Evolutionary conservation across 768 basidiomycete genomes (phyloP).

Genomic region (Cubamyces sp.): DNA sequence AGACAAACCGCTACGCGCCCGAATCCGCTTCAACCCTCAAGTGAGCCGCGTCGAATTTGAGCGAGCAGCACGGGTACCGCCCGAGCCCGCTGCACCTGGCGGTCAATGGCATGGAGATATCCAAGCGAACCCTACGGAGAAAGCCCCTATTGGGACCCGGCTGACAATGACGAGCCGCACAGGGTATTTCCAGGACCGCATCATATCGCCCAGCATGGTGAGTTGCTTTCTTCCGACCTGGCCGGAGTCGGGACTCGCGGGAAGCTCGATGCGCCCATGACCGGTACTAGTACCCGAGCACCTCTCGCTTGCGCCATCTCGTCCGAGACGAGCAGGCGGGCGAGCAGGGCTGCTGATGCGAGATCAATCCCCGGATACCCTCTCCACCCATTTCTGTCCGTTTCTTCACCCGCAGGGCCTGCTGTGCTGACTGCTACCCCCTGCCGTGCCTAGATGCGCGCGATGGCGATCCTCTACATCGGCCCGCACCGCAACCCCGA

Average conservation of each 20-base stretch:
- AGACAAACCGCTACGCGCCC: conserved; percentile 74
- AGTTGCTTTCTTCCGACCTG: conserved; percentile 36
- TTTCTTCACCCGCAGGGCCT: no score
- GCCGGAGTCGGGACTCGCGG: conserved; percentile 1
- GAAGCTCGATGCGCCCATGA: neutral
- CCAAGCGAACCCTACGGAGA: conserved; percentile 22
- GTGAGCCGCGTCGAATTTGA: conserved; percentile 24
- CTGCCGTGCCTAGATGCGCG: conserved; percentile 81
- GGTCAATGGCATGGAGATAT: neutral
- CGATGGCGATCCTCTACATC: conserved; percentile 97
- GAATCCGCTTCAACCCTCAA: conserved; percentile 54
- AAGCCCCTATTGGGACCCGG: conserved; percentile 75
- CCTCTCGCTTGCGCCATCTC: neutral
- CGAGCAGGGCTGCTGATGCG: conserved; percentile 1
- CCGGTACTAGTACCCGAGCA: neutral
- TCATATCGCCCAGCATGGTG: conserved; percentile 96
- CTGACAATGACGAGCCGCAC: conserved; percentile 95
- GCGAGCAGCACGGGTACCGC: neutral
- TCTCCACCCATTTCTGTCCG: conserved; percentile 4
- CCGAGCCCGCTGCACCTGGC: neutral
- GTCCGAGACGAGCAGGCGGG: neutral
- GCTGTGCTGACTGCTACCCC: no score
- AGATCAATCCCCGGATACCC: conserved; percentile 1
- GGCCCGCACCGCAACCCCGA: conserved; percentile 94
- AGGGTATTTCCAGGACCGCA: conserved; percentile 91